Evolutionary conservation across 306 rosid species (phyloP).

Genomic region (Hippophae rhamnoides): DNA sequence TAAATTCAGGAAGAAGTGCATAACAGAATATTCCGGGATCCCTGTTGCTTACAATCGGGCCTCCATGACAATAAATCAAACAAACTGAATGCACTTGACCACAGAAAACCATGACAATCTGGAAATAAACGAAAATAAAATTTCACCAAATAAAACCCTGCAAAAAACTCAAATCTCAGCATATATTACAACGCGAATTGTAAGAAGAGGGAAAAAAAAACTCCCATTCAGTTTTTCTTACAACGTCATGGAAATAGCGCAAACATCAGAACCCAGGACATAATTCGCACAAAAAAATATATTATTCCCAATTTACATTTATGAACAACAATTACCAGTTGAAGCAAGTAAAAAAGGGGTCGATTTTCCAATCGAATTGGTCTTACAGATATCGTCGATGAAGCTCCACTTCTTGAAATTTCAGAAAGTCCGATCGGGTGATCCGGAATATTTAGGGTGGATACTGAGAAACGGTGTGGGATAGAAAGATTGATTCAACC

Average conservation of each 20-base stretch:
- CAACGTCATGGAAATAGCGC: too few relatives aligned
- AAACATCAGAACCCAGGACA: too few relatives aligned
- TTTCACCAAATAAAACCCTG: not conserved
- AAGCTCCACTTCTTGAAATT: not conserved
- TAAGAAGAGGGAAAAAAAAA: not conserved
- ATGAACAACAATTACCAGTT: not conserved
- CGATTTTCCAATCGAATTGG: not conserved
- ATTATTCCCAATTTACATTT: too few relatives aligned
- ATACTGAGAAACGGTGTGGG: conserved; percentile 20
- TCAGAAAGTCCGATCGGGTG: conserved; percentile 34
- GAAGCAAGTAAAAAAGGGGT: not conserved
- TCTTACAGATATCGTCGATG: conserved; percentile 18
- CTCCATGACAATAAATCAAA: not conserved
- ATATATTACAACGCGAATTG: not conserved
- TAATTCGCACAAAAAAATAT: too few relatives aligned
- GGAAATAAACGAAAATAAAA: not conserved
- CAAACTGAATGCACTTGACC: not conserved
- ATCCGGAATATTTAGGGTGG: conserved; percentile 33
- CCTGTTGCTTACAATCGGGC: not conserved
- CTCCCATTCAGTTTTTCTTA: not conserved
- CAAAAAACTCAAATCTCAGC: not conserved
- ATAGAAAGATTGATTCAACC: conserved; percentile 21
- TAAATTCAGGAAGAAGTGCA: not conserved
- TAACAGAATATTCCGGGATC: not conserved
- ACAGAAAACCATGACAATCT: not conserved